A percentile compares a stretch with the other conserved stretches of the same genome.
Conservation (phyloP, 1,139 yeast species). For the Pichia sp. region DNA sequence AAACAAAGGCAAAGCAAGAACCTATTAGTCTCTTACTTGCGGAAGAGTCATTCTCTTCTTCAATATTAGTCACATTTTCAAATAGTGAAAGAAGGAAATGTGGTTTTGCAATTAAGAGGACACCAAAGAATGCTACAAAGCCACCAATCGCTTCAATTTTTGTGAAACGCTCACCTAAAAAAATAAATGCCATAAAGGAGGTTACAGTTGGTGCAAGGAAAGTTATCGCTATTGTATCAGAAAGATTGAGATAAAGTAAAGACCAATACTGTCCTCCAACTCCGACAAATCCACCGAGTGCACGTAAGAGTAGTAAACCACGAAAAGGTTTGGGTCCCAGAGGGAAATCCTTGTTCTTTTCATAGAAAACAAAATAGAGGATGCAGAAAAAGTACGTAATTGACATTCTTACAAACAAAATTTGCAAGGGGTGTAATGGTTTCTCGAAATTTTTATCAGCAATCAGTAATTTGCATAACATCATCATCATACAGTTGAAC, state of each 20-base stretch:
- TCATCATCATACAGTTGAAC: slow-evolving; percentile 70
- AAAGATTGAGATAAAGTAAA: slow-evolving; percentile 54
- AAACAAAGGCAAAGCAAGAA: slow-evolving; percentile 55
- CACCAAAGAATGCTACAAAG: slow-evolving; percentile 63
- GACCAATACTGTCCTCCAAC: slow-evolving; percentile 47
- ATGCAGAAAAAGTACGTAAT: slow-evolving; percentile 44
- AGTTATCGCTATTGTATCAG: slow-evolving; percentile 69
- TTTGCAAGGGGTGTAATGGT: slow-evolving; percentile 71
- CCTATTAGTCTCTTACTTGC: slow-evolving; percentile 38
- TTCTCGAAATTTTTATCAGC: slow-evolving; percentile 45
- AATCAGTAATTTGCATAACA: slow-evolving; percentile 64
- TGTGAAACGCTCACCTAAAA: slow-evolving; percentile 60
- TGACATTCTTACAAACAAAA: slow-evolving; percentile 67
- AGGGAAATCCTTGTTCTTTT: slow-evolving; percentile 51
- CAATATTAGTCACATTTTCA: slow-evolving; percentile 9
- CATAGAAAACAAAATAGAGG: slow-evolving; percentile 39
- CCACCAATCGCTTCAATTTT: slow-evolving; percentile 64
- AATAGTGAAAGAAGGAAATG: slow-evolving; percentile 44
- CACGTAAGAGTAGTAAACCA: slow-evolving; percentile 47
- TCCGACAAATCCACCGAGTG: slow-evolving; percentile 70
- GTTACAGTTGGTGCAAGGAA: slow-evolving; percentile 75
- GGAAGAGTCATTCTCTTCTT: slow-evolving; percentile 10
- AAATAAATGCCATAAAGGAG: slow-evolving; percentile 62
- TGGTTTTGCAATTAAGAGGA: slow-evolving; percentile 75
- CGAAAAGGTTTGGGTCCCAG: slow-evolving; percentile 63